Base-by-base conservation (phyloP, 2,329 filamentous ascomycete species). In the Colletotrichum salicis region DNA sequence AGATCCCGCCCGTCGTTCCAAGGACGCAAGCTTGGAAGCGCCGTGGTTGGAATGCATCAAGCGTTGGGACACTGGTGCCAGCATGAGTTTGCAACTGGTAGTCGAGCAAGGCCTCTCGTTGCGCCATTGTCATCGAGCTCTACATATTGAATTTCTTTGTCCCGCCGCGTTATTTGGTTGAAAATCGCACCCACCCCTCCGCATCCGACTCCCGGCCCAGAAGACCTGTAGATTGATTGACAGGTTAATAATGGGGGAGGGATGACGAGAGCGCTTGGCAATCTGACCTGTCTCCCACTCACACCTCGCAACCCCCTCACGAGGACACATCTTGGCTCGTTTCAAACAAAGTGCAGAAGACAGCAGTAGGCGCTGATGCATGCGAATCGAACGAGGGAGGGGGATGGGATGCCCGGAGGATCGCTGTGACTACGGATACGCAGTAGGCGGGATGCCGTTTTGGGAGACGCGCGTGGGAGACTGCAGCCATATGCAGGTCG, bases 401-500 rank as follows among this genome's bases (percentile, higher is more conserved):
- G 63, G 48, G 58, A 11, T 35, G 56, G 48, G 58, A 7, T 35
- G 56, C 48, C 52, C 41, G 41, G 41, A 48, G 41, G 41, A 22
- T 48, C 41, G 19, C 41, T 48, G 41, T 48, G 41, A 22, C 19
- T 48, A 48, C 19, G 37, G 37, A 41, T 41, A 41, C 37, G 15
- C 37, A 48, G 7, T 48, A 41, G 61, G 48, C 41, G 64, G 69
- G 54, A 59, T 68, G 45, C 65, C 69, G 1, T 71, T 64, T 63
- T 71, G 31, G 33, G 69, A 29, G 41, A 60, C 27, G 55, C 45
- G 65, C 65, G 59, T 68, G 65, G 59, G 15, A 68, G 27, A 24
- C 64, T 69, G 59, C 65, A 69, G 69, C 37, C 24, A 33, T 57
- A 63, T 69, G 69, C 69, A 71, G 63, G 35, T 57, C 55, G 52